These are phyloP conservation scores for Fusarium sublunatum DNA, from an alignment of 2,329 filamentous ascomycete genomes.

Conservation along the genomic window DNA sequence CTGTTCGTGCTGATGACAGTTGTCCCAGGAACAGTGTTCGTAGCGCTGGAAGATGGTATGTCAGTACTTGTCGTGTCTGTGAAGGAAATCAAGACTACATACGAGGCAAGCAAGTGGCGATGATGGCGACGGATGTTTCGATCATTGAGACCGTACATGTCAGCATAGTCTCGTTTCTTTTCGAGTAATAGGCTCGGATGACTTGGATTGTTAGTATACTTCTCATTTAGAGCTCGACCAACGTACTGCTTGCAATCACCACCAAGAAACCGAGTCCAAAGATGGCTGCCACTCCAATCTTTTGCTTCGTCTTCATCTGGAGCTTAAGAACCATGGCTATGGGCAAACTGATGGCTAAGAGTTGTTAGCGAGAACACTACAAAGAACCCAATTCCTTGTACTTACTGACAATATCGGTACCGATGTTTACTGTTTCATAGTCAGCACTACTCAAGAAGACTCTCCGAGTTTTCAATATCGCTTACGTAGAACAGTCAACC, in stretches of 20 bases:
- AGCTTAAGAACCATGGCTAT: slow-evolving; percentile 52
- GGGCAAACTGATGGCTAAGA: slow-evolving; percentile 48
- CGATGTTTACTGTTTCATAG: slow-evolving; percentile 31
- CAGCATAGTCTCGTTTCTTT: slow-evolving; percentile 51
- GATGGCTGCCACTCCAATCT: slow-evolving; percentile 48
- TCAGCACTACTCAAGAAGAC: neutral
- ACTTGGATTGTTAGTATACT: slow-evolving; percentile 30
- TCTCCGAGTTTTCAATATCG: accelerated
- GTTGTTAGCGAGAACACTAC: slow-evolving; percentile 1
- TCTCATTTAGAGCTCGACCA: accelerated
- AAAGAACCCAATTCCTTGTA: neutral
- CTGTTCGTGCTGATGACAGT: slow-evolving; percentile 32
- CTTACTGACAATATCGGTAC: slow-evolving; percentile 40
- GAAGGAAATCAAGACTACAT: neutral
- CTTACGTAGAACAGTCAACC: slow-evolving; percentile 41
- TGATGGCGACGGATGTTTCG: slow-evolving; percentile 54
- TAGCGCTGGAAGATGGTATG: slow-evolving; percentile 9
- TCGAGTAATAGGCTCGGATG: slow-evolving; percentile 51
- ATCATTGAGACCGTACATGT: slow-evolving; percentile 54
- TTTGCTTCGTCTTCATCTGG: slow-evolving; percentile 50
- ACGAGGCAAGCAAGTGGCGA: slow-evolving; percentile 54
- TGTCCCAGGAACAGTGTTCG: slow-evolving; percentile 38
- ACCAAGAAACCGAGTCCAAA: slow-evolving; percentile 50
- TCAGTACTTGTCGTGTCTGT: neutral
- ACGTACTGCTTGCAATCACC: slow-evolving; percentile 47